A percentile compares a stretch with the other conserved stretches of the same genome.
These are phyloP conservation scores for Ailanthus altissimus DNA, from an alignment of 345 rosid species.

Conservation along the genomic window DNA sequence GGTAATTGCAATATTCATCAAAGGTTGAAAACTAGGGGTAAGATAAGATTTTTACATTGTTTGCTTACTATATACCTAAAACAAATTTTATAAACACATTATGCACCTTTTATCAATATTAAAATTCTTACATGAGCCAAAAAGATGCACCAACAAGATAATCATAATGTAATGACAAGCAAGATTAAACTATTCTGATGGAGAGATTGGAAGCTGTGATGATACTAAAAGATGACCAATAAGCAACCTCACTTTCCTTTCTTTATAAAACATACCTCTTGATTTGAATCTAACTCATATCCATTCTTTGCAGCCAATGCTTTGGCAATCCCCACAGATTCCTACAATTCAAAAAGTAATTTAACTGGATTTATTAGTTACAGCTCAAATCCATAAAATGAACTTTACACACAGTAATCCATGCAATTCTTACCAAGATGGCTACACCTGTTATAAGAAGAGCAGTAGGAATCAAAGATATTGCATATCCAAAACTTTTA, in stretches of 20 bases:
- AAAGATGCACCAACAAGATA: neutral
- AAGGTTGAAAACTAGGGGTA: neutral
- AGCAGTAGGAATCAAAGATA: slow-evolving; percentile 86
- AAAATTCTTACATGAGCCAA: neutral
- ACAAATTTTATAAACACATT: neutral
- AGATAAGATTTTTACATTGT: neutral
- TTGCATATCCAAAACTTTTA: slow-evolving; percentile 59
- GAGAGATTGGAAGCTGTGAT: slow-evolving; percentile 1
- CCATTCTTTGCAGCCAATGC: slow-evolving; percentile 98
- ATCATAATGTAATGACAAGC: neutral
- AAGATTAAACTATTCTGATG: slow-evolving; percentile 7
- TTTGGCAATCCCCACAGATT: slow-evolving; percentile 99
- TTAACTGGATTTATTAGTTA: slow-evolving; percentile 10
- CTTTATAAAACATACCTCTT: slow-evolving; percentile 57
- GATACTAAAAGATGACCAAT: slow-evolving; percentile 1
- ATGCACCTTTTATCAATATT: neutral
- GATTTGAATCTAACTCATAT: slow-evolving; percentile 94
- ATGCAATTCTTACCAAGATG: slow-evolving; percentile 73
- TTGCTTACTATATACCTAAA: neutral
- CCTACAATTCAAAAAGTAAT: slow-evolving; percentile 45
- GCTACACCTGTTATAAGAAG: slow-evolving; percentile 97
- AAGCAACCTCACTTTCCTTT: neutral
- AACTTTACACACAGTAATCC: slow-evolving; percentile 14
- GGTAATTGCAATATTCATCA: neutral
- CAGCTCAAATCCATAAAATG: slow-evolving; percentile 16